Evolutionary conservation across 2,329 filamentous ascomycete species (phyloP), one percentile per base, ranked within the genome.

Genomic region (Trichothecium sympodiale): DNA sequence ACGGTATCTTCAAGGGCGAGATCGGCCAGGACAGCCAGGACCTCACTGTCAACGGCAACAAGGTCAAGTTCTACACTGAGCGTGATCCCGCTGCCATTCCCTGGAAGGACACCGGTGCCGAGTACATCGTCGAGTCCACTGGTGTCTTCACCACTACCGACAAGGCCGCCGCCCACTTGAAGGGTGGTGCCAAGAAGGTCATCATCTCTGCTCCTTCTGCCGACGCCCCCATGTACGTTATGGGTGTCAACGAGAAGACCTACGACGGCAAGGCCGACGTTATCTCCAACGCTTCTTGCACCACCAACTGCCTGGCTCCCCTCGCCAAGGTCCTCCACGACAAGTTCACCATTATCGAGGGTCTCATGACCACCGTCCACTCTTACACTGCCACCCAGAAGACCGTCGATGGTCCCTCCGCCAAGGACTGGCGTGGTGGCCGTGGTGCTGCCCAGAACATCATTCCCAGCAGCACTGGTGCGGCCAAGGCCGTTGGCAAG

Each of bases 351-450:
- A 91, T 98, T 63, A 68, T 95, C 59, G 91, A 98, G 79, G 91
- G 89, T 77, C 81, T 96, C 57, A 98, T 98, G 91, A 96, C 91
- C 70, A 98, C 91, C 52, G 79, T 96, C 65, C 91, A 98, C 83
- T 95, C 91, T 57, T 96, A 96, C 83, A 96, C 91, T 55, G 91
- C 91, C 57, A 96, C 91, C 65, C 91, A 96, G 77, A 95, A 95
- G 85, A 94, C 88, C 56, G 91, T 96, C 56, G 91, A 98, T 59
- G 91, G 87, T 61, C 91, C 91, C 60, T 96, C 91, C 48, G 74
- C 71, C 66, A 98, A 98, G 84, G 91, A 96, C 76, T 98, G 89
- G 89, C 83, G 89, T 71, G 91, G 91, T 79, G 91, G 91, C 66
- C 91, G 91, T 72, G 88, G 85, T 55, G 91, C 91, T 70, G 91